These are phyloP conservation scores for Trichosporon inkin DNA, from an alignment of 1,284 basidiomycete species.

Conservation along the genomic window DNA sequence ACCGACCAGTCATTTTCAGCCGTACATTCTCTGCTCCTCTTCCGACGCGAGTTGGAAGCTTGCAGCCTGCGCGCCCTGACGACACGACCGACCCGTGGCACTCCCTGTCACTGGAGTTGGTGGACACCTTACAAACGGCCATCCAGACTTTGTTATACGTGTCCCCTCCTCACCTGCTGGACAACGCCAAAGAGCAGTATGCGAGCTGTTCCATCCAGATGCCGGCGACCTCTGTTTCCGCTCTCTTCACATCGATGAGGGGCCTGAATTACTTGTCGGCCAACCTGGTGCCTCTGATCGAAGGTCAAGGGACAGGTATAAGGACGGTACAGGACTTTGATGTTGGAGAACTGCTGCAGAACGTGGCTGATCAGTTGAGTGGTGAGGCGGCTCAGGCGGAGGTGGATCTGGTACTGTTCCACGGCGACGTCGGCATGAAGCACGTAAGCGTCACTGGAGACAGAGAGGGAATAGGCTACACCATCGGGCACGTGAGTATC, in stretches of 20 bases:
- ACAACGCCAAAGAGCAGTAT: conserved; percentile 85
- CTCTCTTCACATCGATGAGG: conserved; percentile 81
- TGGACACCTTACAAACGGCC: conserved; percentile 78
- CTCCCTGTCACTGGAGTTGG: conserved; percentile 62
- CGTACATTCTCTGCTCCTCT: conserved; percentile 40
- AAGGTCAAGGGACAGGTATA: conserved; percentile 15
- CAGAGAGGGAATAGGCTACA: conserved; percentile 73
- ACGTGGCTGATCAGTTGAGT: conserved; percentile 75
- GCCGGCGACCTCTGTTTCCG: conserved; percentile 78
- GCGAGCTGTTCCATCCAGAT: conserved; percentile 77
- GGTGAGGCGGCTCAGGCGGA: conserved; percentile 75
- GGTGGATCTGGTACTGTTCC: conserved; percentile 81
- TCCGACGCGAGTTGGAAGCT: conserved; percentile 30
- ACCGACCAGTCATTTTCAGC: conserved; percentile 21
- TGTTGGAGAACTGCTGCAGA: conserved; percentile 67
- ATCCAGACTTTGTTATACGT: conserved; percentile 84
- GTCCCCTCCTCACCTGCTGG: conserved; percentile 79
- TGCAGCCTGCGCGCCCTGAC: conserved; percentile 30
- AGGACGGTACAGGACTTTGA: conserved; percentile 53
- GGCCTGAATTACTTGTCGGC: conserved; percentile 84
- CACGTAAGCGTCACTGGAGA: conserved; percentile 79
- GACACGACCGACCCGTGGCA: conserved; percentile 15
- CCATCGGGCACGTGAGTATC: conserved; percentile 70
- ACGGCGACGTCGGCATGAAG: conserved; percentile 76
- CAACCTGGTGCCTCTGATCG: conserved; percentile 54